Evolutionary conservation across 805 yeast species (phyloP).

Genomic region (Metschnikowia kofuensis): DNA sequence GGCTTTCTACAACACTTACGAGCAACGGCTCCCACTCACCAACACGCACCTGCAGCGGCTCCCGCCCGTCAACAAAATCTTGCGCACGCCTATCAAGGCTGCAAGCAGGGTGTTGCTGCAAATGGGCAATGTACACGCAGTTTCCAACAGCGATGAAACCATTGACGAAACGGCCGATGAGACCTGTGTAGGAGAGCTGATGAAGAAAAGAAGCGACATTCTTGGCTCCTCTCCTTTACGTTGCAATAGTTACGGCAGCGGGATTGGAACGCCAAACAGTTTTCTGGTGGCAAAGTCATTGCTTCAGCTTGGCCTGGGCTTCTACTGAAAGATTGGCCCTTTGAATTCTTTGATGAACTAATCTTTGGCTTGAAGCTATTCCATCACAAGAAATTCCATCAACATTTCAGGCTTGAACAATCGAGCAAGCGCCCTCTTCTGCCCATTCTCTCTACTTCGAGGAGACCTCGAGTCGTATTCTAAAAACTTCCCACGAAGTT

Average conservation of each 20-base stretch:
- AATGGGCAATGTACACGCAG: slow-evolving; percentile 12
- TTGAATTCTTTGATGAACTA: background rate
- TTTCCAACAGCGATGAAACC: slow-evolving; percentile 22
- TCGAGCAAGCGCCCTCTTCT: background rate
- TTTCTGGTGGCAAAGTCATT: slow-evolving; percentile 45
- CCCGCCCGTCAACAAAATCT: slow-evolving; percentile 43
- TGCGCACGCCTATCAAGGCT: slow-evolving; percentile 42
- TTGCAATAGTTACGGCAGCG: slow-evolving; percentile 15
- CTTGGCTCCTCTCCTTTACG: slow-evolving; percentile 36
- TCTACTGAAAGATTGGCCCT: slow-evolving; percentile 7
- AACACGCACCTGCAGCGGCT: slow-evolving; percentile 12
- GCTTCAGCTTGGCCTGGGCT: slow-evolving; percentile 39
- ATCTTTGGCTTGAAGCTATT: background rate
- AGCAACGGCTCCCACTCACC: slow-evolving; percentile 13
- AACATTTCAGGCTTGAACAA: background rate
- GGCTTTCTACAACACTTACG: slow-evolving; percentile 24
- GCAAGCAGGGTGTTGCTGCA: slow-evolving; percentile 21
- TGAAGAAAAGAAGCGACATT: slow-evolving; percentile 19
- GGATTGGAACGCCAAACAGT: slow-evolving; percentile 44
- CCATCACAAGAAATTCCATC: background rate
- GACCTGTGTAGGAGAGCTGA: slow-evolving; percentile 12
- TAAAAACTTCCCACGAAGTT: background rate
- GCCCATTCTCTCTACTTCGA: background rate
- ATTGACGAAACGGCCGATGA: slow-evolving; percentile 21
- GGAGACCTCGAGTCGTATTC: background rate